These are phyloP conservation scores for Meripilus lineatus DNA, from an alignment of 1,284 basidiomycete species.

Conservation along the genomic window DNA sequence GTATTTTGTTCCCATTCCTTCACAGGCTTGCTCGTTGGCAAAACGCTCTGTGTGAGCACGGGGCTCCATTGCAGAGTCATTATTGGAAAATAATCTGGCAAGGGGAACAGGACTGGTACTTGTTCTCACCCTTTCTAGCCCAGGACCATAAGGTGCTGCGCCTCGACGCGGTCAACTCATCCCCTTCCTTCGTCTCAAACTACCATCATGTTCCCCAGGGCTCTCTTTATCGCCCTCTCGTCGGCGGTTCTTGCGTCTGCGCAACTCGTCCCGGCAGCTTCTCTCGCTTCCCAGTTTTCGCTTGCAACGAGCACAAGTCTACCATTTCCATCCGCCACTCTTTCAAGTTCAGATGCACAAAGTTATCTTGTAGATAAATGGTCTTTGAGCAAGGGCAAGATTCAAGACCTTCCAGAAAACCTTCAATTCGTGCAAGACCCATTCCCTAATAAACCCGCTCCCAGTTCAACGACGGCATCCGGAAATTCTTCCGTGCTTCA, in stretches of 20 bases:
- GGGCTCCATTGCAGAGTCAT: too few relatives aligned
- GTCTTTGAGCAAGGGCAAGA: slow-evolving; percentile 54
- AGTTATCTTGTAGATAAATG: slow-evolving; percentile 52
- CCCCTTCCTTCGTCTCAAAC: too few relatives aligned
- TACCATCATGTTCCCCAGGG: too few relatives aligned
- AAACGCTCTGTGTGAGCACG: too few relatives aligned
- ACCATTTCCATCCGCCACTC: slow-evolving; percentile 64
- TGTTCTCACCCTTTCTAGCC: too few relatives aligned
- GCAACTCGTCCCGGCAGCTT: slow-evolving; percentile 24
- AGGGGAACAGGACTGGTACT: too few relatives aligned
- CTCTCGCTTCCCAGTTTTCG: slow-evolving; percentile 48
- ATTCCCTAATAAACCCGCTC: slow-evolving; percentile 46
- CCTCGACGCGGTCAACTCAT: too few relatives aligned
- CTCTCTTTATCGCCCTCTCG: not conserved
- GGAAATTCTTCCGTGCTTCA: slow-evolving; percentile 49
- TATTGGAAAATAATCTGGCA: too few relatives aligned
- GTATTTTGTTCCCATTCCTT: too few relatives aligned
- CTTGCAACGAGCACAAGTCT: slow-evolving; percentile 58
- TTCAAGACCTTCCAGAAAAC: slow-evolving; percentile 52
- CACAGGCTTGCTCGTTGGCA: too few relatives aligned
- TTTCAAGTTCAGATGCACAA: slow-evolving; percentile 43
- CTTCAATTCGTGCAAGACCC: slow-evolving; percentile 63
- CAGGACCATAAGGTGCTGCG: too few relatives aligned
- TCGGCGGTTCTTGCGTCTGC: slow-evolving; percentile 4
- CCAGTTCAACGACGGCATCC: slow-evolving; percentile 26